phyloP scores from a whole-genome alignment of 371 early-diverging fungal species.

The Mucor indicus region DNA sequence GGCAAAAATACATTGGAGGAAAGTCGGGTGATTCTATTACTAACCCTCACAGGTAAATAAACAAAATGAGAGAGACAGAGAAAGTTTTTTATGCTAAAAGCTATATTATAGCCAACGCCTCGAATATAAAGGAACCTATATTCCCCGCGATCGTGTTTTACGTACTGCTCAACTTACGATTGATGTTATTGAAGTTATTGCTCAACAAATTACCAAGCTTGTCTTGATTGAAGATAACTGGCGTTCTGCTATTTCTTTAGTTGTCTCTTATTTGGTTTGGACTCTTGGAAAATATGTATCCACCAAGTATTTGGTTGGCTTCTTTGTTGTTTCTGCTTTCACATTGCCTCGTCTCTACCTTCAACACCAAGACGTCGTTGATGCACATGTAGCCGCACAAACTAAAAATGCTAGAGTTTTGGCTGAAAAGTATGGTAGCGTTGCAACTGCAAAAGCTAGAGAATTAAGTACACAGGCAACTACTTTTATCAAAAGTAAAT shows the following conservation, averaged over 20 bases:
- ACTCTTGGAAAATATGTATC: constrained; percentile 55
- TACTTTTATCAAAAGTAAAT: constrained; percentile 7
- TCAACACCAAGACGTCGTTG: constrained; percentile 50
- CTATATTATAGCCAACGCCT: constrained; percentile 29
- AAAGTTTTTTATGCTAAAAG: neutral
- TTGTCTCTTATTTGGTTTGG: constrained; percentile 51
- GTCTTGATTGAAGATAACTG: constrained; percentile 54
- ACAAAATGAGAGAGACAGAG: too few relatives aligned
- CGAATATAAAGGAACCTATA: constrained; percentile 22
- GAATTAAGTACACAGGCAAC: constrained; percentile 11
- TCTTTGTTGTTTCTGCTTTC: constrained; percentile 48
- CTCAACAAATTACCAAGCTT: constrained; percentile 48
- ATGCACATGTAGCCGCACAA: constrained; percentile 46
- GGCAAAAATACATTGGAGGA: constrained; percentile 36
- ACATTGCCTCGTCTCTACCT: constrained; percentile 51
- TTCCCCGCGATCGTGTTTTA: constrained; percentile 40
- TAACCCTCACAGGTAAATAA: constrained; percentile 48
- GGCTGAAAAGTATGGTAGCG: constrained; percentile 30
- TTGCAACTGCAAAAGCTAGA: constrained; percentile 29
- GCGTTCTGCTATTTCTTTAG: constrained; percentile 46
- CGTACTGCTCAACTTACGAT: constrained; percentile 34
- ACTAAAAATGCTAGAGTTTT: constrained; percentile 25
- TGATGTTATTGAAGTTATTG: constrained; percentile 47
- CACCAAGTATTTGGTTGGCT: constrained; percentile 49
- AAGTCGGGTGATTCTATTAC: constrained; percentile 35